Conservation (phyloP, 805 yeast genomes). For the Sugiyamaella qingdaonensis region DNA sequence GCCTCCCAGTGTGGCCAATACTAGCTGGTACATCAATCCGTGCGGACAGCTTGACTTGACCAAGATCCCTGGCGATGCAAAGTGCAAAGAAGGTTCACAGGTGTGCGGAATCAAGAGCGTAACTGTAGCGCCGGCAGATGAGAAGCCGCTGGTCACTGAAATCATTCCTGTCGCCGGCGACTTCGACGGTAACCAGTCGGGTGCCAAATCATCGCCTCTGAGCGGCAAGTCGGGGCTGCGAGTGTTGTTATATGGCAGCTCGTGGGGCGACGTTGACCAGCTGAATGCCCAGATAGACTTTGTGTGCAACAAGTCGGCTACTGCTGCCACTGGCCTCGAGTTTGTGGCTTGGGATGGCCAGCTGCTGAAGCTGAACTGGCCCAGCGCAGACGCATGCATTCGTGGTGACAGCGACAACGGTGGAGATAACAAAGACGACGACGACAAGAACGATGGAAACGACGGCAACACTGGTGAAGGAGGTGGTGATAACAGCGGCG, state of each 20-base stretch:
- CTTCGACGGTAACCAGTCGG: slow-evolving; percentile 28
- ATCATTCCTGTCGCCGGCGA: slow-evolving; percentile 47
- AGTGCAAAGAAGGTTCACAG: slow-evolving; percentile 67
- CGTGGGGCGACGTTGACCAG: slow-evolving; percentile 63
- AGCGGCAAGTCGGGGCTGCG: slow-evolving; percentile 28
- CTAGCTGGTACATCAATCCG: slow-evolving; percentile 67
- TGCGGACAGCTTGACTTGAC: slow-evolving; percentile 49
- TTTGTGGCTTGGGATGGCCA: slow-evolving; percentile 21
- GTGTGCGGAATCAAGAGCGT: slow-evolving; percentile 71
- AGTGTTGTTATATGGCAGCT: slow-evolving; percentile 46
- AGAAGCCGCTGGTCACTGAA: slow-evolving; percentile 48
- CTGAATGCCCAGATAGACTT: slow-evolving; percentile 33
- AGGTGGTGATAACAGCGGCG: slow-evolving; percentile 22
- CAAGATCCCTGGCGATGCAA: slow-evolving; percentile 33
- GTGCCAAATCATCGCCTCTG: slow-evolving; percentile 20
- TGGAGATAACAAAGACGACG: not conserved
- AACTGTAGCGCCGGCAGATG: slow-evolving; percentile 30
- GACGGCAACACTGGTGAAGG: slow-evolving; percentile 21
- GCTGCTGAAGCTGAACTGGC: slow-evolving; percentile 18
- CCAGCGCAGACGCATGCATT: slow-evolving; percentile 23
- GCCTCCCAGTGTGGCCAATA: slow-evolving; percentile 70
- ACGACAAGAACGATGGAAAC: not conserved
- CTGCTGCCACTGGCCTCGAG: slow-evolving; percentile 5
- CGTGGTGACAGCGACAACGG: slow-evolving; percentile 18
- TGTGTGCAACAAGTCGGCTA: slow-evolving; percentile 24